phyloP scores from a whole-genome alignment of 2,329 filamentous ascomycete genomes.

The Colletotrichum cordylinicola region DNA sequence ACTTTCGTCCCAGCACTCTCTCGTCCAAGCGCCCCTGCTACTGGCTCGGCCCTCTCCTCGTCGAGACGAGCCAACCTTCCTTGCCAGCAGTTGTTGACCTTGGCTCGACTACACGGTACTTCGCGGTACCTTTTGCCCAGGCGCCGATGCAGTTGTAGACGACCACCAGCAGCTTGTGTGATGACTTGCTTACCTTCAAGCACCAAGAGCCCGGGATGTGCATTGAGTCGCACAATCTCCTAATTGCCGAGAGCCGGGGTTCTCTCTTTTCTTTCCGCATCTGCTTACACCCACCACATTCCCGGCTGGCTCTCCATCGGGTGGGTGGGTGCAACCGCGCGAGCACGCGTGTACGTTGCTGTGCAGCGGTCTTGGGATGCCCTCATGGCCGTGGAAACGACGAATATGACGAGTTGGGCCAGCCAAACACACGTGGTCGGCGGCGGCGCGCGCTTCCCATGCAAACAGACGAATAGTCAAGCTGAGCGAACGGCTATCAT shows the following conservation, averaged over 20 bases:
- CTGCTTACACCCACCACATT: slow-evolving; percentile 2
- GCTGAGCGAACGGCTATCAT: slow-evolving; percentile 14
- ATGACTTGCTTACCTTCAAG: neutral
- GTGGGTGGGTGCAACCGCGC: neutral
- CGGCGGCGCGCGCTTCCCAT: neutral
- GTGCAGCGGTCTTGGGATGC: neutral
- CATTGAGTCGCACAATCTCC: slow-evolving; percentile 13
- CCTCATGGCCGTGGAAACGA: neutral
- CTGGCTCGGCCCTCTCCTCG: slow-evolving; percentile 13
- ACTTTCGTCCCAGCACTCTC: slow-evolving; percentile 9
- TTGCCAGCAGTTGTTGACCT: neutral
- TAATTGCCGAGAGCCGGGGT: neutral
- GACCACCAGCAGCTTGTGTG: neutral
- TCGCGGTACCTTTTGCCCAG: neutral
- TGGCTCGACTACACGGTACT: neutral
- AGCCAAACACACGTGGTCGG: neutral
- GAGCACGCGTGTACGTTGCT: neutral
- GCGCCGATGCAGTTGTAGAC: neutral
- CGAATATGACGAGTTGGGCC: neutral
- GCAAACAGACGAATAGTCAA: slow-evolving; percentile 13
- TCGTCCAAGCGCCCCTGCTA: slow-evolving; percentile 5
- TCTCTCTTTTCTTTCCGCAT: neutral
- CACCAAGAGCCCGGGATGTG: slow-evolving; percentile 1
- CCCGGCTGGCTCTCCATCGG: neutral
- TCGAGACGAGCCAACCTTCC: neutral